These are phyloP conservation scores for Xylaria sp. DNA, from an alignment of 2,329 filamentous ascomycete species.

Conservation along the genomic window DNA sequence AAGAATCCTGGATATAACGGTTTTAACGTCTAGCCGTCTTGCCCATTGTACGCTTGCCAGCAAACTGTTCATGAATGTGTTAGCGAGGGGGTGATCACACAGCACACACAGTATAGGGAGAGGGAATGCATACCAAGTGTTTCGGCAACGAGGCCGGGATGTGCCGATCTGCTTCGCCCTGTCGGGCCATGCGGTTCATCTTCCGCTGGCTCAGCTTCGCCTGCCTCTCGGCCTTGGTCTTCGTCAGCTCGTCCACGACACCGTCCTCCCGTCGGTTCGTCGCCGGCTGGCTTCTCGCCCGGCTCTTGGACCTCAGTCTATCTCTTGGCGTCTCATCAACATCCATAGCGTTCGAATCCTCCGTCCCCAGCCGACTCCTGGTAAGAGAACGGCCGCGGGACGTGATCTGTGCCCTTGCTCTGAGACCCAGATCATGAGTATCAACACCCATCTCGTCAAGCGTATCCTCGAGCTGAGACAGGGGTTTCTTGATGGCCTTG, in stretches of 20 bases:
- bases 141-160: constrained; percentile 79
- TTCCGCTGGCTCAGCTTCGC: constrained; percentile 92
- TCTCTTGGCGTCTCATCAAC: constrained; percentile 61
- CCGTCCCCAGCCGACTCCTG: constrained; percentile 64
- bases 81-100: constrained; percentile 35
- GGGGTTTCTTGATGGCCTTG: constrained; percentile 75
- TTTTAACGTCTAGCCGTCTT: constrained; percentile 75
- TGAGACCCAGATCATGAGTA: constrained; percentile 71
- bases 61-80: constrained; percentile 60
- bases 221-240: constrained; percentile 81
- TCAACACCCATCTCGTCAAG: constrained; percentile 87
- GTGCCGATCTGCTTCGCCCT: constrained; percentile 96
- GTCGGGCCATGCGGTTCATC: constrained; percentile 97
- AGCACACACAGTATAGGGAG: constrained; percentile 6
- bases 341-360: constrained; percentile 77
- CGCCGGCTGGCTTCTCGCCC: constrained; percentile 63
- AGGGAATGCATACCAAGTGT: constrained; percentile 73
- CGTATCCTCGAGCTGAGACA: constrained; percentile 84
- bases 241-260: constrained; percentile 67
- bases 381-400: constrained; percentile 72
- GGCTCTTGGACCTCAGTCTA: constrained; percentile 73
- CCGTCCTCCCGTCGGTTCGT: constrained; percentile 75
- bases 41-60: constrained; percentile 92
- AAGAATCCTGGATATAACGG: constrained; percentile 7
- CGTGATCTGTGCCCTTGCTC: constrained; percentile 69